These are phyloP conservation scores for Zygosaccharomyces rouxii DNA, from an alignment of 805 yeast genomes.

Conservation along the genomic window DNA sequence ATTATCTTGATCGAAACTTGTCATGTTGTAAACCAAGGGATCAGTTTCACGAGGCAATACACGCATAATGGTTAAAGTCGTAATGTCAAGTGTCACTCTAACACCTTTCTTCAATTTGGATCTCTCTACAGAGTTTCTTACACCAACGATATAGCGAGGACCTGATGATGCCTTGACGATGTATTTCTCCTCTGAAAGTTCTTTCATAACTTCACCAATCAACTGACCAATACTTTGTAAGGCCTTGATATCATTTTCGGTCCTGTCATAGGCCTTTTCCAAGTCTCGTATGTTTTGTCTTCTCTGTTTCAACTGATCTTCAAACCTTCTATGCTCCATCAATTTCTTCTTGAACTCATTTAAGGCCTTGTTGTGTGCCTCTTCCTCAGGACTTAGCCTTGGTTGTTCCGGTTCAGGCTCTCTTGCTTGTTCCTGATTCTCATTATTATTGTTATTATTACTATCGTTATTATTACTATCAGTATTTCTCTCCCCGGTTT, in stretches of 20 bases:
- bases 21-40: constrained; percentile 97
- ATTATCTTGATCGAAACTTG: constrained; percentile 96
- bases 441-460: constrained; percentile 9
- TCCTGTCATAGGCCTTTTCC: constrained; percentile 80
- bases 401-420: constrained; percentile 30
- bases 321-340: constrained; percentile 92
- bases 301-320: constrained; percentile 78
- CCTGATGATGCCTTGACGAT: constrained; percentile 96
- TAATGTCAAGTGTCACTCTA: constrained; percentile 95
- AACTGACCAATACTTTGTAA: constrained; percentile 95
- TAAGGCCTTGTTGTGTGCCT: constrained; percentile 65
- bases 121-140: constrained; percentile 86
- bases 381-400: constrained; percentile 53
- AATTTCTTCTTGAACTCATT: constrained; percentile 76
- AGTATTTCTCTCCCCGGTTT: constrained; percentile 7
- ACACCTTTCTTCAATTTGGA: constrained; percentile 85
- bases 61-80: constrained; percentile 96
- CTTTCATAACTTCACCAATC: constrained; percentile 94
- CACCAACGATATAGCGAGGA: constrained; percentile 96
- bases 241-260: constrained; percentile 96
- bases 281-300: constrained; percentile 78
- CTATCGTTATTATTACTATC: constrained; percentile 14
- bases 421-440: constrained; percentile 21
- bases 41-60: constrained; percentile 96
- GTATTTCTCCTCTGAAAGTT: constrained; percentile 87